Evolutionary conservation across 1,284 basidiomycete genomes (phyloP).

Genomic region (Ceratobasidium sp.): DNA sequence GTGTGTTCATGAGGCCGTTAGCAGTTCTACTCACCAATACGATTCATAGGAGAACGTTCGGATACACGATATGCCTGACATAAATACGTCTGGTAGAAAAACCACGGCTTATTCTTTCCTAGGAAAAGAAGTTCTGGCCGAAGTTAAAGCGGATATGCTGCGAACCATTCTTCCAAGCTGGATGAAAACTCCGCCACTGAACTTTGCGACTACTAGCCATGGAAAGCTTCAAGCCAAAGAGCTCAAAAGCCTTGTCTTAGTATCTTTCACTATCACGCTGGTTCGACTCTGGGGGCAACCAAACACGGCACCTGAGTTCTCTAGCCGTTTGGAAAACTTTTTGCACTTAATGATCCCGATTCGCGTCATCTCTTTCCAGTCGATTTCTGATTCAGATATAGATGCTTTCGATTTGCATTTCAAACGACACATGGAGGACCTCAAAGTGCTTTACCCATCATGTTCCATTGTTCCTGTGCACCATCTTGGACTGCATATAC

Average conservation of each 20-base stretch:
- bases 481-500: conserved; percentile 43
- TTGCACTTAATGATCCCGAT: conserved; percentile 21
- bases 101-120: neutral
- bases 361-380: neutral
- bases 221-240: conserved; percentile 49
- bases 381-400: neutral
- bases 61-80: too few relatives aligned
- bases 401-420: conserved; percentile 10
- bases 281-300: conserved; percentile 36
- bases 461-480: conserved; percentile 4
- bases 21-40: neutral
- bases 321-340: conserved; percentile 24
- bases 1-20: neutral
- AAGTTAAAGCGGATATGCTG: conserved; percentile 25
- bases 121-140: conserved; percentile 13
- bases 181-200: conserved; percentile 30
- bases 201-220: conserved; percentile 38
- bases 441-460: conserved; percentile 29
- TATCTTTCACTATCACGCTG: conserved; percentile 47
- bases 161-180: conserved; percentile 39
- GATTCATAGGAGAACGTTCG: too few relatives aligned
- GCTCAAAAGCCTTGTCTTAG: conserved; percentile 45
- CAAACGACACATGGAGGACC: neutral
- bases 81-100: too few relatives aligned
- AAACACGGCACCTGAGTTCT: neutral